Conservation (phyloP, 768 basidiomycete genomes). For the Russula lepida region DNA sequence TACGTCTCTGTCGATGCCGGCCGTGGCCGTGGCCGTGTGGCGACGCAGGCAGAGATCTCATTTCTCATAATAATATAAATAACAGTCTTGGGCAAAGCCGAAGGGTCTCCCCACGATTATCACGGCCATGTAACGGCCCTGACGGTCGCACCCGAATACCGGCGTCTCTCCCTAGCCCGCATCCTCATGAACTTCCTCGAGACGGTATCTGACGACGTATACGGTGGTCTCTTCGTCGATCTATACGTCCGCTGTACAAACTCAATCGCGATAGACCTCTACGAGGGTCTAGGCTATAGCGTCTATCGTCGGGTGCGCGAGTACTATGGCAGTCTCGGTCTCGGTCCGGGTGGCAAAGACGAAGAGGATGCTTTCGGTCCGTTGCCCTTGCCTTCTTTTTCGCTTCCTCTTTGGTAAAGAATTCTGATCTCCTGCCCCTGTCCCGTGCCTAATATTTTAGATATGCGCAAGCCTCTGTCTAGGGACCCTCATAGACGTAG, state of each 20-base stretch:
- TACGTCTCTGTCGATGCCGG: too few relatives aligned
- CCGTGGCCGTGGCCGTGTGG: too few relatives aligned
- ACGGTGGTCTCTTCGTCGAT: conserved; percentile 88
- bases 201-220: conserved; percentile 68
- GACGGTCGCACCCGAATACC: conserved; percentile 89
- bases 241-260: conserved; percentile 92
- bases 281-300: conserved; percentile 88
- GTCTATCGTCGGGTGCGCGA: conserved; percentile 86
- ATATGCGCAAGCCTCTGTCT: conserved; percentile 69
- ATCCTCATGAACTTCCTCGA: conserved; percentile 86
- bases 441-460: conserved; percentile 23
- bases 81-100: conserved; percentile 88
- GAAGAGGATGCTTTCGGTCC: conserved; percentile 89
- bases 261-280: conserved; percentile 77
- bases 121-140: conserved; percentile 95
- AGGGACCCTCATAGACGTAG: conserved; percentile 54
- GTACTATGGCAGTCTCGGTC: conserved; percentile 75
- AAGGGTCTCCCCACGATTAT: conserved; percentile 67
- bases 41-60: too few relatives aligned
- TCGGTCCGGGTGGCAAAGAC: conserved; percentile 68
- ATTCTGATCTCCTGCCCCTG: background rate
- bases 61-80: background rate
- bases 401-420: too few relatives aligned
- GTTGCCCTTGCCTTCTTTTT: conserved; percentile 27
- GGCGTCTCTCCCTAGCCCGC: conserved; percentile 77